Conservation (phyloP, 1,284 basidiomycete genomes). For the Cryptococcus sp. region DNA sequence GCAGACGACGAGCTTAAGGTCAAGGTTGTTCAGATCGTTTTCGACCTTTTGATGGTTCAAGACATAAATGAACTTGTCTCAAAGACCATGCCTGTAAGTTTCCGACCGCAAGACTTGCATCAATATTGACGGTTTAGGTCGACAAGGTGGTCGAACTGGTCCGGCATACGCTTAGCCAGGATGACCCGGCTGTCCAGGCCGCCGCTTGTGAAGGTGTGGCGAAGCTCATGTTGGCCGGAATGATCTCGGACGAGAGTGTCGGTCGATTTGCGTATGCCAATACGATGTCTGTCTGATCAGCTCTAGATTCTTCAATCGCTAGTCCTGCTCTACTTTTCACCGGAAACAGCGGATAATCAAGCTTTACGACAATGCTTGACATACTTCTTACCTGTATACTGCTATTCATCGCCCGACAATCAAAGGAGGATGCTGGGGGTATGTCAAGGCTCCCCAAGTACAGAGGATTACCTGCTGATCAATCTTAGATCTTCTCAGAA, state of each 20-base stretch:
- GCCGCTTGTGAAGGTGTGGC: conserved; percentile 76
- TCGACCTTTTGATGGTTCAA: conserved; percentile 87
- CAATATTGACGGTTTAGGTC: conserved; percentile 49
- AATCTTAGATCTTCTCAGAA: conserved; percentile 65
- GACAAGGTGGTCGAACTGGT: conserved; percentile 70
- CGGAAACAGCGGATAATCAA: conserved; percentile 78
- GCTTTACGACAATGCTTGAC: conserved; percentile 86
- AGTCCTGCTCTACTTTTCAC: conserved; percentile 79
- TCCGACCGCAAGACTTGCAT: background rate
- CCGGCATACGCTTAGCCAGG: conserved; percentile 67
- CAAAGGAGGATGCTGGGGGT: conserved; percentile 76
- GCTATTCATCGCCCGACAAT: conserved; percentile 75
- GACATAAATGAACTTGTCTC: conserved; percentile 56
- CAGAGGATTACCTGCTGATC: background rate
- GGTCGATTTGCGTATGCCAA: conserved; percentile 15
- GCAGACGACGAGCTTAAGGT: conserved; percentile 73
- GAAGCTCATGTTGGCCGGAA: conserved; percentile 83
- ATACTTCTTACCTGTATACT: conserved; percentile 94
- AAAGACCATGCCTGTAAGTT: conserved; percentile 35
- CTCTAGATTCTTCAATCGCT: conserved; percentile 72
- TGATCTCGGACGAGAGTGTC: conserved; percentile 69
- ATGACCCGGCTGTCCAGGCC: conserved; percentile 71
- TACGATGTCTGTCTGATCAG: background rate
- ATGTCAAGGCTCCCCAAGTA: conserved; percentile 19
- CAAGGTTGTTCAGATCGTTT: conserved; percentile 78